Percentiles rank a stretch among this genome's conserved stretches.
Evolutionary conservation across 805 yeast species (phyloP).

Genomic region (Metschnikowia vanudenii): DNA sequence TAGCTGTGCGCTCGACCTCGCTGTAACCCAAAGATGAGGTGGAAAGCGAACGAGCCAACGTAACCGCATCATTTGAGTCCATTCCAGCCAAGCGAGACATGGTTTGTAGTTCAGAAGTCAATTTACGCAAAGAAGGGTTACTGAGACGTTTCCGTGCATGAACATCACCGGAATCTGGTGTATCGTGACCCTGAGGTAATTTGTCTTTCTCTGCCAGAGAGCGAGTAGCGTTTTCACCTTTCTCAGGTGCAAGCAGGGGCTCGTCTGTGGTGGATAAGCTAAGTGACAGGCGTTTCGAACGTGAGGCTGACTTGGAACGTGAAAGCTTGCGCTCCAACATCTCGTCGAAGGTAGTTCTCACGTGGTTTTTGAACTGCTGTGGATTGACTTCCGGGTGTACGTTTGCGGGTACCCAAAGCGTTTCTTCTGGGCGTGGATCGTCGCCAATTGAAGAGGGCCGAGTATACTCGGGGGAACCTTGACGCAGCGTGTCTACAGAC

Average conservation of each 20-base stretch:
- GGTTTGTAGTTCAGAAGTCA: slow-evolving; percentile 72
- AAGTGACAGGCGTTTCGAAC: slow-evolving; percentile 20
- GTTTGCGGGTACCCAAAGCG: slow-evolving; percentile 94
- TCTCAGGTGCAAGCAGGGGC: not conserved
- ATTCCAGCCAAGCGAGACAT: slow-evolving; percentile 76
- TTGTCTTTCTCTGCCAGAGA: no score
- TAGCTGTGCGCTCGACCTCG: slow-evolving; percentile 46
- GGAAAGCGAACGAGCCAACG: slow-evolving; percentile 77
- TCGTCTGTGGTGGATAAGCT: slow-evolving; percentile 17
- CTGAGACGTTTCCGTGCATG: slow-evolving; percentile 21
- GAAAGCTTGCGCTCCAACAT: slow-evolving; percentile 39
- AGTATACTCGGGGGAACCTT: not conserved
- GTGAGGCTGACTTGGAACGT: slow-evolving; percentile 14
- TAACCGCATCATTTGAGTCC: slow-evolving; percentile 76
- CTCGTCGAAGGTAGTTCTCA: slow-evolving; percentile 57
- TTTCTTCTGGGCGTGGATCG: slow-evolving; percentile 24
- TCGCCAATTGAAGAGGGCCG: slow-evolving; percentile 9
- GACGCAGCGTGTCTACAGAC: not conserved
- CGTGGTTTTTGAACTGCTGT: slow-evolving; percentile 70
- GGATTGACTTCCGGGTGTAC: slow-evolving; percentile 96
- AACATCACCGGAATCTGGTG: not conserved
- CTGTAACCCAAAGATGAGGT: slow-evolving; percentile 64
- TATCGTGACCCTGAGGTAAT: no score
- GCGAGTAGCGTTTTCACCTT: no score
- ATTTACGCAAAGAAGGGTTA: slow-evolving; percentile 66